phyloP scores from a whole-genome alignment of 495 filamentous ascomycete genomes.

The Penicillium samsonianum region DNA sequence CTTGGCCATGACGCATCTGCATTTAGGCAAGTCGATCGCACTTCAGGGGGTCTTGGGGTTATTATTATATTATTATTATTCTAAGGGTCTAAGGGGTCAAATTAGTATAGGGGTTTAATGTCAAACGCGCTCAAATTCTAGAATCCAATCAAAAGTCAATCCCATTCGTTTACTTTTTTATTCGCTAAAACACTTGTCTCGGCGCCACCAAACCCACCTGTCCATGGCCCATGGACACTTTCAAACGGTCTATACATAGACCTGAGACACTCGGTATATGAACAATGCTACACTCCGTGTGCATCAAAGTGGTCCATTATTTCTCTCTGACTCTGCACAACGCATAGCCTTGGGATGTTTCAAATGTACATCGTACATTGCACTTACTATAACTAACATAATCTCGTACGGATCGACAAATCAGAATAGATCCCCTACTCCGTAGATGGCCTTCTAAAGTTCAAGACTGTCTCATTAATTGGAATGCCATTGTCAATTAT shows the following conservation, averaged over 20 bases:
- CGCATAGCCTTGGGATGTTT: neutral
- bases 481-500: no score
- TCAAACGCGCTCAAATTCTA: slow-evolving; percentile 2
- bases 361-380: neutral
- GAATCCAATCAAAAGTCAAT: neutral
- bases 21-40: slow-evolving; percentile 16
- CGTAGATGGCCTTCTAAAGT: neutral
- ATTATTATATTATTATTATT: neutral
- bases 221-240: neutral
- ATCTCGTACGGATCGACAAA: no score
- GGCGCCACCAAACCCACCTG: neutral
- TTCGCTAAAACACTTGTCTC: neutral
- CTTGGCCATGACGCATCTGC: slow-evolving; percentile 20
- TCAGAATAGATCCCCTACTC: no score
- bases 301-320: neutral
- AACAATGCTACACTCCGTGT: neutral
- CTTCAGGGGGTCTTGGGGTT: slow-evolving; percentile 1
- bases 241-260: neutral
- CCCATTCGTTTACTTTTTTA: neutral
- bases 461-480: neutral
- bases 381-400: no score
- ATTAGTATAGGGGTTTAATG: neutral
- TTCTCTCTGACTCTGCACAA: neutral
- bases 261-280: neutral
- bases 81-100: slow-evolving; percentile 1